Conservation (phyloP, 768 basidiomycete species). For the Atractiella rhizophila region DNA sequence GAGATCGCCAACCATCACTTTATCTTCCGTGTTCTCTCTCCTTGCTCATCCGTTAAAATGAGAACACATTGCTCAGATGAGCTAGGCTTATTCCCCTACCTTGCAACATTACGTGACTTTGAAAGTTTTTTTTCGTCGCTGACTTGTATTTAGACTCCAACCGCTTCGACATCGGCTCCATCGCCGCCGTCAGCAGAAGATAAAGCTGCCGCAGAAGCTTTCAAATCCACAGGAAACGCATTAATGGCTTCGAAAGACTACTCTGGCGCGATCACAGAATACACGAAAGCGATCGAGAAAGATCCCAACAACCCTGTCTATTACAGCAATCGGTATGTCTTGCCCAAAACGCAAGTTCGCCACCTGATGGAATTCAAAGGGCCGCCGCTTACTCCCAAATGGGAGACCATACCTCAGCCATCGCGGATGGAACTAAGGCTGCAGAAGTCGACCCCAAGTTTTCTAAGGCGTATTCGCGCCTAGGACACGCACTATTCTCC, state of each 20-base stretch:
- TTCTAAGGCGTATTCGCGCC: conserved; percentile 71
- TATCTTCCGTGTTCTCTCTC: too few relatives aligned
- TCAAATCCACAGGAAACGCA: conserved; percentile 29
- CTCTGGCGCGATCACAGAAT: conserved; percentile 56
- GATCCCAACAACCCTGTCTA: conserved; percentile 69
- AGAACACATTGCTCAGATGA: too few relatives aligned
- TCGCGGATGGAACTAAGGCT: conserved; percentile 67
- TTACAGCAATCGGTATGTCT: conserved; percentile 50
- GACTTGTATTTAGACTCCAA: too few relatives aligned
- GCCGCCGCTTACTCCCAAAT: conserved; percentile 77
- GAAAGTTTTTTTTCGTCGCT: too few relatives aligned
- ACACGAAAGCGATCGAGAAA: conserved; percentile 52
- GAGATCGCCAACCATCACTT: too few relatives aligned
- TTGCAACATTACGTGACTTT: too few relatives aligned
- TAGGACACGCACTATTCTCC: conserved; percentile 85
- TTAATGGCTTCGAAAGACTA: conserved; percentile 68
- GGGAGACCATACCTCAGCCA: conserved; percentile 54
- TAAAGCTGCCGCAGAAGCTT: conserved; percentile 31
- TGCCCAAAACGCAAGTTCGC: not conserved
- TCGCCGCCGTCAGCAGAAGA: conserved; percentile 32
- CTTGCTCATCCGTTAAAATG: too few relatives aligned
- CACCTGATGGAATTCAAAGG: conserved; percentile 4
- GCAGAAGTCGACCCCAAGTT: conserved; percentile 59
- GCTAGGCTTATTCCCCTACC: too few relatives aligned
- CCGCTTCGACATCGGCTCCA: too few relatives aligned